phyloP scores from a whole-genome alignment of 1,139 yeast species.

The Wickerhamomyces sp. region DNA sequence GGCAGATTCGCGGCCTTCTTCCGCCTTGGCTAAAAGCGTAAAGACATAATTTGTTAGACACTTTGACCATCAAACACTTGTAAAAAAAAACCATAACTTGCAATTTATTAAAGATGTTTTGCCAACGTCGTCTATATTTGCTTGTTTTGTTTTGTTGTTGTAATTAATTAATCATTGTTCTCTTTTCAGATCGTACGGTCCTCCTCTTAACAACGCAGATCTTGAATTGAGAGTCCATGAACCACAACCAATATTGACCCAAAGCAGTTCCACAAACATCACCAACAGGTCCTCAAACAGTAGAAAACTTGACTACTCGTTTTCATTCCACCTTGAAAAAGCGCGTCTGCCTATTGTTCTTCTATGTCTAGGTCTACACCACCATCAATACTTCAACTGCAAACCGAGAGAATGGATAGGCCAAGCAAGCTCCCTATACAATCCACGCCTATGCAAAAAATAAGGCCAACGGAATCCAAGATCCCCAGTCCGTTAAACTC shows the following conservation, averaged over 20 bases:
- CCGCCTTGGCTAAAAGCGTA: too few species aligned
- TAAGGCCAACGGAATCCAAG: neutral
- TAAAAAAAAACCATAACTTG: too few species aligned
- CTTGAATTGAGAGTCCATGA: neutral
- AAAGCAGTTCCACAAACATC: too few species aligned
- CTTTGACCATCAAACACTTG: too few species aligned
- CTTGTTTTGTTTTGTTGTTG: neutral
- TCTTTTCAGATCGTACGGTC: neutral
- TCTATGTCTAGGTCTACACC: neutral
- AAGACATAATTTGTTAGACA: too few species aligned
- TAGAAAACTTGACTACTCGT: neutral
- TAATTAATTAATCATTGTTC: too few species aligned
- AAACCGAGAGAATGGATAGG: too few species aligned
- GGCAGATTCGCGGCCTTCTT: too few species aligned
- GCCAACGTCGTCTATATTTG: neutral
- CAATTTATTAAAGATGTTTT: neutral
- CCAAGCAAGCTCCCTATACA: too few species aligned
- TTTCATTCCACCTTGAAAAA: too few species aligned
- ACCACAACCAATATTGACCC: neutral
- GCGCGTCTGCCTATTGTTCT: neutral
- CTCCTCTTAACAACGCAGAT: neutral
- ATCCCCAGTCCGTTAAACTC: neutral
- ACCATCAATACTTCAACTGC: neutral
- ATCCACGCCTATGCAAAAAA: neutral
- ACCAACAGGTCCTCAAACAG: neutral